Percentiles rank a stretch among this genome's conserved stretches.
These are phyloP conservation scores for Marsdenia floribunda DNA, from an alignment of 257 asterid species.

Conservation along the genomic window DNA sequence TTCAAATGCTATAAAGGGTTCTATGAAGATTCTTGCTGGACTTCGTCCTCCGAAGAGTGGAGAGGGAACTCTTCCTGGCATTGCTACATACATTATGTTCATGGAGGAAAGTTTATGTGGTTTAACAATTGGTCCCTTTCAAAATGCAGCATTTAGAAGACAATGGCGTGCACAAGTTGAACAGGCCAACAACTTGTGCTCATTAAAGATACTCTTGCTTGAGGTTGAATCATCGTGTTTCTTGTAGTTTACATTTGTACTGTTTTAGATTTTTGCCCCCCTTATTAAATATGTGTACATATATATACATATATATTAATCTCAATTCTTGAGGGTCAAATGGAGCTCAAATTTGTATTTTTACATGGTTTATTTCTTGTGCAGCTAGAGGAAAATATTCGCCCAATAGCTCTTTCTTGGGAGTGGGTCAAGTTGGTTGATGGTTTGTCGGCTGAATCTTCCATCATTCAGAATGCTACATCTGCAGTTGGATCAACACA, in stretches of 20 bases:
- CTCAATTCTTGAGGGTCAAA: background rate
- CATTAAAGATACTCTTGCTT: constrained; percentile 57
- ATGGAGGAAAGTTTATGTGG: constrained; percentile 83
- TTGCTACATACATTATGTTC: constrained; percentile 51
- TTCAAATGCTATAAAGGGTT: constrained; percentile 62
- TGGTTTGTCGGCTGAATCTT: constrained; percentile 43
- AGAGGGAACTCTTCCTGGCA: constrained; percentile 57
- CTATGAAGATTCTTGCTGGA: constrained; percentile 49
- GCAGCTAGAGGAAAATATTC: constrained; percentile 78
- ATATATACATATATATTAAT: background rate
- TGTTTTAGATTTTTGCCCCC: background rate
- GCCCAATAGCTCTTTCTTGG: constrained; percentile 57
- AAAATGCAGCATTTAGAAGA: constrained; percentile 44
- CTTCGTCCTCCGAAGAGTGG: constrained; percentile 49
- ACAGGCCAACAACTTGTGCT: constrained; percentile 45
- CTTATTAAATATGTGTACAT: no score
- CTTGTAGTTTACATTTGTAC: background rate
- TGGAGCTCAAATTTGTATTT: background rate
- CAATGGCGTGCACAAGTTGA: constrained; percentile 69
- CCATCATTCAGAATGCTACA: constrained; percentile 37
- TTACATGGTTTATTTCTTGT: constrained; percentile 11
- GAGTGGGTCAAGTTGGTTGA: constrained; percentile 74
- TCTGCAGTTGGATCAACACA: constrained; percentile 55
- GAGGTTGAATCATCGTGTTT: constrained; percentile 40
- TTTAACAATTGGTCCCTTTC: constrained; percentile 61